Evolutionary conservation across 805 yeast genomes (phyloP).

Genomic region (Yueomyces sp.): DNA sequence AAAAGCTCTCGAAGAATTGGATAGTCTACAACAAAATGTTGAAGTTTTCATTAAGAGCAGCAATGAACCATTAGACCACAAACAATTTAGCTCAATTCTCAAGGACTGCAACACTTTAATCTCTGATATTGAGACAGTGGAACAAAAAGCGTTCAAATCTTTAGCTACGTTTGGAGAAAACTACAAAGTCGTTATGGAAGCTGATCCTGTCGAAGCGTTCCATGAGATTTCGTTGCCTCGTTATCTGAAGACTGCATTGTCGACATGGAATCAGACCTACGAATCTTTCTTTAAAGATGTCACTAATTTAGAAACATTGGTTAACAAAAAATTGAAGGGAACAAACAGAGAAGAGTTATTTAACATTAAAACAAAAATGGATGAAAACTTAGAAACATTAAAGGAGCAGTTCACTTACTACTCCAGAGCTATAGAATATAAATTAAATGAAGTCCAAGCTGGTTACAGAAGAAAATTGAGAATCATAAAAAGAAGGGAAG

Average conservation of each 20-base stretch:
- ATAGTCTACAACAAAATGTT: constrained; percentile 20
- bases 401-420: constrained; percentile 8
- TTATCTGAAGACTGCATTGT: constrained; percentile 6
- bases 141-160: constrained; percentile 34
- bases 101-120: constrained; percentile 30
- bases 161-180: constrained; percentile 29
- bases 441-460: constrained; percentile 20
- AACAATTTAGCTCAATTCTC: constrained; percentile 32
- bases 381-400: constrained; percentile 8
- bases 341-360: constrained; percentile 21
- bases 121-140: constrained; percentile 30
- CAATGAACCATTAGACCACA: constrained; percentile 33
- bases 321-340: constrained; percentile 10
- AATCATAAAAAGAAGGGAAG: constrained; percentile 17
- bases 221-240: constrained; percentile 27
- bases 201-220: constrained; percentile 42
- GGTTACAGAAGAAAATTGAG: constrained; percentile 12
- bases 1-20: constrained; percentile 7
- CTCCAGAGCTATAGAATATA: constrained; percentile 15
- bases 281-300: constrained; percentile 6
- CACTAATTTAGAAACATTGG: constrained; percentile 11
- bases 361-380: constrained; percentile 18
- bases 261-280: constrained; percentile 5
- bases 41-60: constrained; percentile 29
- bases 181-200: constrained; percentile 30